A percentile compares a stretch with the other conserved stretches of the same genome.
Conservation (phyloP, 192 early-diverging fungal species). For the Coemansia sp. region DNA sequence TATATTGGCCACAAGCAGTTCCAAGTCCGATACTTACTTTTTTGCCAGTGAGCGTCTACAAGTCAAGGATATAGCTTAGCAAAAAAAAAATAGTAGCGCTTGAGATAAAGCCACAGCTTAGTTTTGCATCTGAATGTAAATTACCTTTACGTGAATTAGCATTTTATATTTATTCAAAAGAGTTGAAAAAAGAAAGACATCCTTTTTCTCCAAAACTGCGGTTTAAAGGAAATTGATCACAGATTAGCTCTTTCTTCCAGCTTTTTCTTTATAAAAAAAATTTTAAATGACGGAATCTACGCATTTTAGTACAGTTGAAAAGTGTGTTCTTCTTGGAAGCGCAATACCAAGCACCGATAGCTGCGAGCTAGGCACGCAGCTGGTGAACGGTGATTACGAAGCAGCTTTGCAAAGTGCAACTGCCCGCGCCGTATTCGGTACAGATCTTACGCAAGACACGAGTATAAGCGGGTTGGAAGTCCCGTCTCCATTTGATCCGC, state of each 20-base stretch:
- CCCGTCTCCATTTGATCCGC: slow-evolving; percentile 38
- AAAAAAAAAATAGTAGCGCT: slow-evolving; percentile 1
- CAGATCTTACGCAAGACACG: slow-evolving; percentile 25
- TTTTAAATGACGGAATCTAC: not conserved
- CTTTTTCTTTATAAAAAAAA: not conserved
- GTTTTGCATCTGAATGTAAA: not conserved
- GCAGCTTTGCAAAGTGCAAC: slow-evolving; percentile 45
- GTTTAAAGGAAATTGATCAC: too few relatives aligned
- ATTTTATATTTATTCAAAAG: slow-evolving; percentile 7
- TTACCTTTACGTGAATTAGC: slow-evolving; percentile 28
- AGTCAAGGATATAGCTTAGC: not conserved
- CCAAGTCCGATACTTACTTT: slow-evolving; percentile 59
- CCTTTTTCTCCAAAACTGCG: not conserved
- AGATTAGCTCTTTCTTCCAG: too few relatives aligned
- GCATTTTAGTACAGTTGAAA: slow-evolving; percentile 4
- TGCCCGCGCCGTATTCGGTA: slow-evolving; percentile 56
- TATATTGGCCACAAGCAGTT: not conserved
- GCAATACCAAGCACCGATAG: not conserved
- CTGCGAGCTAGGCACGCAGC: slow-evolving; percentile 1
- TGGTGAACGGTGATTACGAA: slow-evolving; percentile 55
- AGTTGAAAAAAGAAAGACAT: not conserved
- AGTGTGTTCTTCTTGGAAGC: slow-evolving; percentile 31
- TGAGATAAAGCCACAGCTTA: not conserved
- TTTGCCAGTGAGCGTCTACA: slow-evolving; percentile 83
- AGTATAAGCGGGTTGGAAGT: slow-evolving; percentile 10